phyloP scores from a whole-genome alignment of 2,329 filamentous ascomycete genomes.

The Emmonsia crescens region DNA sequence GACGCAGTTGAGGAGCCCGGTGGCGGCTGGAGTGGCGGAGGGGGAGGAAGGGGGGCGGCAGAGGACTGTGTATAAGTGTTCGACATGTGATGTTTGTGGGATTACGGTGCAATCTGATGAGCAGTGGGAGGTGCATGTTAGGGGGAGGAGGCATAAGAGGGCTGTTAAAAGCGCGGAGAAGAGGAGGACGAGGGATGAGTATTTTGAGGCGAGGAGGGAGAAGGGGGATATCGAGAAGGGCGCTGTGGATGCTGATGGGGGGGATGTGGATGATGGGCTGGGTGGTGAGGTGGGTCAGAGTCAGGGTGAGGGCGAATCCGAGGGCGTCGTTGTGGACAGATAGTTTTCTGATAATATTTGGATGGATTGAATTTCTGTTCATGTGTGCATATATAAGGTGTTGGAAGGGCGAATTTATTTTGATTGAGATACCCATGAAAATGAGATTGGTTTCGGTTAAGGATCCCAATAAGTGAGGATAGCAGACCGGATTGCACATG shows the following conservation, averaged over 20 bases:
- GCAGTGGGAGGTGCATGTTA: slow-evolving; percentile 44
- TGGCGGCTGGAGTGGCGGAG: background rate
- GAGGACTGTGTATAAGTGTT: slow-evolving; percentile 21
- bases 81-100: slow-evolving; percentile 58
- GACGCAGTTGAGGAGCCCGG: slow-evolving; percentile 40
- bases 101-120: slow-evolving; percentile 36
- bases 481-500: background rate
- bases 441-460: background rate
- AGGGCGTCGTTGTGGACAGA: background rate
- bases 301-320: background rate
- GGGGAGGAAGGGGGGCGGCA: background rate
- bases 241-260: background rate
- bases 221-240: background rate
- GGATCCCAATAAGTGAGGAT: background rate
- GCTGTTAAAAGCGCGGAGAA: slow-evolving; percentile 29
- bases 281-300: background rate
- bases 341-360: background rate
- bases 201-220: slow-evolving; percentile 16
- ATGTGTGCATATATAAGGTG: background rate
- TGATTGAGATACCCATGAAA: background rate
- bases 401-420: background rate
- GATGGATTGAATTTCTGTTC: background rate
- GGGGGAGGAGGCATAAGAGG: slow-evolving; percentile 48
- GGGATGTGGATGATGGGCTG: background rate
- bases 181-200: slow-evolving; percentile 23